phyloP scores from a whole-genome alignment of 257 asterid species.

The Solanum microdontum region DNA sequence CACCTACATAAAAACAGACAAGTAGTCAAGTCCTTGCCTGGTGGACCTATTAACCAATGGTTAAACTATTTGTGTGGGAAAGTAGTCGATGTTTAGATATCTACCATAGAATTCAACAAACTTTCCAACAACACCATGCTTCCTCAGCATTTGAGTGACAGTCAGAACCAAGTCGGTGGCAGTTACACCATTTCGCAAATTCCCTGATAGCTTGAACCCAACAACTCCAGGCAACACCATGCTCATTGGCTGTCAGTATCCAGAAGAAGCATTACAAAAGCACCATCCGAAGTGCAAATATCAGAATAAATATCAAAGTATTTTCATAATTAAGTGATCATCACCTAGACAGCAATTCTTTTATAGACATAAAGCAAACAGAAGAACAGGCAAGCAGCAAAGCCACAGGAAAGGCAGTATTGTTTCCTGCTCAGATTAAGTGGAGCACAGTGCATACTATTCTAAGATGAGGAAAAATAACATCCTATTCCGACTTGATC shows the following conservation, averaged over 20 bases:
- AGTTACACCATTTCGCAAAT: slow-evolving; percentile 69
- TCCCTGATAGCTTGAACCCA: slow-evolving; percentile 86
- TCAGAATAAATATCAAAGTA: neutral
- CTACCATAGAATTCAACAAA: slow-evolving; percentile 77
- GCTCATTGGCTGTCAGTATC: slow-evolving; percentile 74
- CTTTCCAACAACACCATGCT: slow-evolving; percentile 89
- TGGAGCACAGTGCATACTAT: neutral
- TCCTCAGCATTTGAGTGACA: slow-evolving; percentile 78
- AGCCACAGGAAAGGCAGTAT: neutral
- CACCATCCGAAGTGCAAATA: slow-evolving; percentile 3
- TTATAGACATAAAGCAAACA: neutral
- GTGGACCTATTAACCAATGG: neutral
- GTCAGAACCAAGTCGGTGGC: slow-evolving; percentile 88
- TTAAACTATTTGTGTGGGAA: neutral
- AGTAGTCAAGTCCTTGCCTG: neutral
- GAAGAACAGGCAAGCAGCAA: neutral
- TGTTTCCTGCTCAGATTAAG: neutral
- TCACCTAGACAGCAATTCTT: neutral
- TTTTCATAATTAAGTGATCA: neutral
- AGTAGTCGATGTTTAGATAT: neutral
- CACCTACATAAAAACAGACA: slow-evolving; percentile 34
- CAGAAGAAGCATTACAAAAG: slow-evolving; percentile 6
- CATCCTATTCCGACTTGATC: neutral
- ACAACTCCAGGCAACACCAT: slow-evolving; percentile 94
- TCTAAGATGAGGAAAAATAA: neutral